Evolutionary conservation across 2,329 filamentous ascomycete species (phyloP).

Genomic region (Pleoardoris graminearum): DNA sequence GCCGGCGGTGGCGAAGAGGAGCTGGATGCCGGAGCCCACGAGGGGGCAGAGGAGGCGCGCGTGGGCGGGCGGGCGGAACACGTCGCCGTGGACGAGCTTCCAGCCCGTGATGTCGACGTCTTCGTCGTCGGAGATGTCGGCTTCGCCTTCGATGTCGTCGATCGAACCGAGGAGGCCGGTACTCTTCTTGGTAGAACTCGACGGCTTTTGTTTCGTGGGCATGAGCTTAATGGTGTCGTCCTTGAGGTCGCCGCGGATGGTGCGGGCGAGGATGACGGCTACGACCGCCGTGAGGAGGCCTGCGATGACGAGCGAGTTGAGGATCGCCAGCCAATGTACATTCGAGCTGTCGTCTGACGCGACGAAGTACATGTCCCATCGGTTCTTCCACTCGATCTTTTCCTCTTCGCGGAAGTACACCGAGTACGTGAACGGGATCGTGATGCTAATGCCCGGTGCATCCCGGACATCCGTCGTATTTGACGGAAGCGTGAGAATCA

Average conservation of each 20-base stretch:
- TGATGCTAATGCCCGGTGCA: constrained; percentile 65
- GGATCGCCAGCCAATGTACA: constrained; percentile 85
- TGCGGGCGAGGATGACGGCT: constrained; percentile 78
- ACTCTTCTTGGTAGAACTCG: not conserved
- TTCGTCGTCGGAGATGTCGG: constrained; percentile 69
- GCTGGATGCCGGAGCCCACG: constrained; percentile 82
- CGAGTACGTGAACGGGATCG: constrained; percentile 84
- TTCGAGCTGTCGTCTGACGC: constrained; percentile 80
- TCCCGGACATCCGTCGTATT: constrained; percentile 61
- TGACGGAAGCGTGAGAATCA: constrained; percentile 67
- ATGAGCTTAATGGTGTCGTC: constrained; percentile 60
- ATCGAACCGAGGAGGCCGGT: not conserved
- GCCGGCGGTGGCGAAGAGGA: constrained; percentile 78
- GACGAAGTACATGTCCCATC: constrained; percentile 89
- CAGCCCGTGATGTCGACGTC: constrained; percentile 81
- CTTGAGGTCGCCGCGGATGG: constrained; percentile 78
- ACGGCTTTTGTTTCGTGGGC: constrained; percentile 64
- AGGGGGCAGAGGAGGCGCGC: constrained; percentile 77
- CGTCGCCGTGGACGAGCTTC: constrained; percentile 87
- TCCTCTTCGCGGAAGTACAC: constrained; percentile 87
- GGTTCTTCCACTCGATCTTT: constrained; percentile 76
- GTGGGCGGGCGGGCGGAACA: constrained; percentile 73
- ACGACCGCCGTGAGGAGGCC: constrained; percentile 77
- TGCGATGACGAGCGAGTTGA: constrained; percentile 85
- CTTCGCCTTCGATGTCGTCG: constrained; percentile 46